Conservation (phyloP, 805 yeast genomes). For the Tetrapisispora arboricola region DNA sequence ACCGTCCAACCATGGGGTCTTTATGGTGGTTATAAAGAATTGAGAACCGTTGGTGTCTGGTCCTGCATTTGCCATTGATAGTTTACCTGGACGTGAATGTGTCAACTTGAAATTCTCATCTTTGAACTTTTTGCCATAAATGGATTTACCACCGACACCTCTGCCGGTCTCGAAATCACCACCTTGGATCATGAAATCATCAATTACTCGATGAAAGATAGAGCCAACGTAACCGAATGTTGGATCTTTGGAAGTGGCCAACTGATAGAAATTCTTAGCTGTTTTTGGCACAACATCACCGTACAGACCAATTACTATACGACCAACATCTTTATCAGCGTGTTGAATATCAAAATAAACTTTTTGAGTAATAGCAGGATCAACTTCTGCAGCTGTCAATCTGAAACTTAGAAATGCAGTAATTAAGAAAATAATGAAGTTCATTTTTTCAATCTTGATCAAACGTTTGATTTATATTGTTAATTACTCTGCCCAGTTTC, state of each 20-base stretch:
- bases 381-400: conserved; percentile 5
- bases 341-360: conserved; percentile 81
- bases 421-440: not conserved
- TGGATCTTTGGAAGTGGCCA: conserved; percentile 67
- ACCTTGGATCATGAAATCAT: conserved; percentile 69
- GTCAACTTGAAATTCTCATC: conserved; percentile 61
- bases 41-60: conserved; percentile 83
- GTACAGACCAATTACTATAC: conserved; percentile 77
- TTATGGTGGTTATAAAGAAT: conserved; percentile 79
- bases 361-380: conserved; percentile 49
- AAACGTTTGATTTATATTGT: no score
- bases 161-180: conserved; percentile 65
- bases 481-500: no score
- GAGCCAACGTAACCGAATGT: conserved; percentile 51
- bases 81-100: conserved; percentile 58
- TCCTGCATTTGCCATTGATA: conserved; percentile 78
- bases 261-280: conserved; percentile 75
- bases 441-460: no score
- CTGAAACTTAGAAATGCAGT: not conserved
- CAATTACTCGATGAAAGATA: conserved; percentile 64
- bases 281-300: conserved; percentile 85
- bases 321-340: conserved; percentile 68
- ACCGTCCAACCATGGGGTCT: conserved; percentile 87
- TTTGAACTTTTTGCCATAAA: conserved; percentile 54
- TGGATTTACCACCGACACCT: conserved; percentile 69